Conservation (phyloP, 1,284 basidiomycete genomes). For the Fomitopsis pinicola region DNA sequence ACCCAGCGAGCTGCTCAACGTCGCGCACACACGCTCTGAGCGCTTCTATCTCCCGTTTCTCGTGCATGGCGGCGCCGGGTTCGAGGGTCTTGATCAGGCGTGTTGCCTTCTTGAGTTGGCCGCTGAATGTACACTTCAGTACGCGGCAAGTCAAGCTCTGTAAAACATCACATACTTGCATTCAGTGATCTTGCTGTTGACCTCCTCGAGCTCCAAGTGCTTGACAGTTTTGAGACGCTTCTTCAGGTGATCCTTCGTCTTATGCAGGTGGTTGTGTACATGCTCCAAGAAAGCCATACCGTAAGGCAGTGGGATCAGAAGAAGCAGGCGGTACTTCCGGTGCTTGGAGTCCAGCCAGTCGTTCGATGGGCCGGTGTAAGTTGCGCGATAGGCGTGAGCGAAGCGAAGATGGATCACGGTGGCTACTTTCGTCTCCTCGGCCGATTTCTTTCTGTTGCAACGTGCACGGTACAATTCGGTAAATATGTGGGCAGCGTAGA, state of each 20-base stretch:
- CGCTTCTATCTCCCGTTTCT: slow-evolving; percentile 12
- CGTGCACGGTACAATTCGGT: background rate
- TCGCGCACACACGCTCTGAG: slow-evolving; percentile 13
- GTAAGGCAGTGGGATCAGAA: slow-evolving; percentile 47
- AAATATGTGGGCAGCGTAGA: background rate
- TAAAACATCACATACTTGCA: background rate
- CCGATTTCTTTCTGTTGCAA: background rate
- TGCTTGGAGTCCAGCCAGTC: slow-evolving; percentile 23
- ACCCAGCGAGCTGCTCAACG: slow-evolving; percentile 12
- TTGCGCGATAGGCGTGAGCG: background rate
- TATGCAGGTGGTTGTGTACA: slow-evolving; percentile 22
- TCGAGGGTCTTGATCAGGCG: slow-evolving; percentile 14
- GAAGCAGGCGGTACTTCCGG: slow-evolving; percentile 35
- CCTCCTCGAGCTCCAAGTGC: background rate
- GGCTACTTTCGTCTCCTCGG: background rate
- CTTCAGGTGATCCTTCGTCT: slow-evolving; percentile 25
- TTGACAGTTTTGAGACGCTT: background rate
- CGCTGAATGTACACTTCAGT: too few relatives aligned
- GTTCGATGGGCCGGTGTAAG: background rate
- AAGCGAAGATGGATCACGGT: background rate
- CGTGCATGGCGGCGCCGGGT: slow-evolving; percentile 17
- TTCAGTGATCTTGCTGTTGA: background rate
- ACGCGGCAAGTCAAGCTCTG: too few relatives aligned
- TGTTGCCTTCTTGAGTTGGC: background rate
- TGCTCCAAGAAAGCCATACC: slow-evolving; percentile 41